phyloP scores from a whole-genome alignment of 2,329 filamentous ascomycete species.

The Davidsoniella neocaledoniae region DNA sequence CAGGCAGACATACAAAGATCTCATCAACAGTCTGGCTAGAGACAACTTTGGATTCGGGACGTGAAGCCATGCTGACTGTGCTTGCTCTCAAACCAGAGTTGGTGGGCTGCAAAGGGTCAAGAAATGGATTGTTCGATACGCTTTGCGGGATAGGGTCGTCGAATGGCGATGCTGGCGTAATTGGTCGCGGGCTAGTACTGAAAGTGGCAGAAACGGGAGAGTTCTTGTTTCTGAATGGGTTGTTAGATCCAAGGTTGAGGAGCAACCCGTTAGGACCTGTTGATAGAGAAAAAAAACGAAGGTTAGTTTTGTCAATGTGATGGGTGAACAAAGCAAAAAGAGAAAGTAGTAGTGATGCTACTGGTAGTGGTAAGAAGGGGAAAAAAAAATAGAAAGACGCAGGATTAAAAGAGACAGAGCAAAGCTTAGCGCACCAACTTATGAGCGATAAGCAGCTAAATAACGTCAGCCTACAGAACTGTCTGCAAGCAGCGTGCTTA shows the following conservation, averaged over 20 bases:
- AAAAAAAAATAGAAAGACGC: not conserved
- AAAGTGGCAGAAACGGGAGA: constrained; percentile 30
- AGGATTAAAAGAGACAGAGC: not conserved
- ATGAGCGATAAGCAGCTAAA: not conserved
- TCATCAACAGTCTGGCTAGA: constrained; percentile 39
- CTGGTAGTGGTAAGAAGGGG: not conserved
- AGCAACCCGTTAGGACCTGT: constrained; percentile 28
- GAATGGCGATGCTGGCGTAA: constrained; percentile 37
- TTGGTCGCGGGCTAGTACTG: constrained; percentile 18
- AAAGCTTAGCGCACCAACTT: not conserved
- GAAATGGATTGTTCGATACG: constrained; percentile 59
- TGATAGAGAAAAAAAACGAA: constrained; percentile 30
- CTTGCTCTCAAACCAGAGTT: constrained; percentile 1
- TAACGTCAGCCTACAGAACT: not conserved
- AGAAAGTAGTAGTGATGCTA: not conserved
- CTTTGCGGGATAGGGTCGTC: constrained; percentile 40
- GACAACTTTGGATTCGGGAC: constrained; percentile 29
- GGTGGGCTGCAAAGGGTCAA: constrained; percentile 30
- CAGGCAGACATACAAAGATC: constrained; percentile 50
- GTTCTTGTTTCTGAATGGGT: constrained; percentile 58
- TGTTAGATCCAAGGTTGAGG: constrained; percentile 63
- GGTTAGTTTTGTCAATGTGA: constrained; percentile 29
- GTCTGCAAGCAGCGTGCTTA: not conserved
- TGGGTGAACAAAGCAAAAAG: not conserved
- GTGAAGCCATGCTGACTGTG: constrained; percentile 26